These are phyloP conservation scores for Xylariomycetidae sp. DNA, from an alignment of 2,329 filamentous ascomycete species.

Conservation along the genomic window DNA sequence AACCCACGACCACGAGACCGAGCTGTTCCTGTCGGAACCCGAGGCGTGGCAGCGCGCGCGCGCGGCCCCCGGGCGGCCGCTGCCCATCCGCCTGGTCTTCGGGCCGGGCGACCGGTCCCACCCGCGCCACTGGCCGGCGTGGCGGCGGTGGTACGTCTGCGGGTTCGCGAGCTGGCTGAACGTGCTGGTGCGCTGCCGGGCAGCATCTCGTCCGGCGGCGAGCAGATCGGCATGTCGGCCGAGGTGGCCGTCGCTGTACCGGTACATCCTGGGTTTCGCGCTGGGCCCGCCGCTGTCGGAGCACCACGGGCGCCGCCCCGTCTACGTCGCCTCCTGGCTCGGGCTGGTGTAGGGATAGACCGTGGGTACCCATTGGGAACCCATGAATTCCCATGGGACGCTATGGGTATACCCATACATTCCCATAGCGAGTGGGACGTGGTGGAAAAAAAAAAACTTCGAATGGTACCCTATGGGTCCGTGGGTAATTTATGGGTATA, in stretches of 20 bases:
- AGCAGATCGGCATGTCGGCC: background rate
- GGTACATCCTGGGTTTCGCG: slow-evolving; percentile 1
- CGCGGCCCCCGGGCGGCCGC: background rate
- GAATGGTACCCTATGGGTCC: too few species aligned
- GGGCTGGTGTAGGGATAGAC: background rate
- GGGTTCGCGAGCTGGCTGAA: slow-evolving; percentile 1
- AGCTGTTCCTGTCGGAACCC: background rate
- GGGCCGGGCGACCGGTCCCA: background rate
- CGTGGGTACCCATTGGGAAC: too few species aligned
- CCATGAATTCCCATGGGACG: too few species aligned
- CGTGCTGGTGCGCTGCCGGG: slow-evolving; percentile 2
- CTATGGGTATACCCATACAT: too few species aligned
- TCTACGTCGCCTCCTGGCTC: slow-evolving; percentile 1
- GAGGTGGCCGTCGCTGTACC: background rate
- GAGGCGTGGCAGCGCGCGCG: background rate
- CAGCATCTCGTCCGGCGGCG: slow-evolving; percentile 1
- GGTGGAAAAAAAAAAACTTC: too few species aligned
- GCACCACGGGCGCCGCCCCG: background rate
- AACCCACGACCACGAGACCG: background rate
- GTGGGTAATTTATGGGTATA: too few species aligned
- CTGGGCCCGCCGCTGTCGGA: slow-evolving; percentile 1
- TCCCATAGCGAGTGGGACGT: too few species aligned
- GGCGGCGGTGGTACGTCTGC: slow-evolving; percentile 1
- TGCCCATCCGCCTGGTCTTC: slow-evolving; percentile 1
- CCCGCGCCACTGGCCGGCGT: slow-evolving; percentile 1